Conservation (phyloP, 2,329 filamentous ascomycete genomes). For the Hymenoscyphus fraxineus region DNA sequence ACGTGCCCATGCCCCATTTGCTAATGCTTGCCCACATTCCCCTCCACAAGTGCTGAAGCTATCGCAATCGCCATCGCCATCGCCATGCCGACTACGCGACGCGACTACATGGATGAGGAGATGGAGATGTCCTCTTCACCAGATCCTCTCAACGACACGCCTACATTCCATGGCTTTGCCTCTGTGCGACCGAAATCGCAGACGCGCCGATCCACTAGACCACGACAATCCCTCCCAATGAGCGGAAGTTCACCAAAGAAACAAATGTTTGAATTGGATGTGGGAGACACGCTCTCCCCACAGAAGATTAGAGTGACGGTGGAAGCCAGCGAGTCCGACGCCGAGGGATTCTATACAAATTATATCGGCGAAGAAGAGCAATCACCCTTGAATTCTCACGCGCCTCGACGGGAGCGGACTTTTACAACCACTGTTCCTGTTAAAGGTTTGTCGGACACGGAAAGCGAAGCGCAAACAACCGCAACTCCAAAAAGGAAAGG, state of each 20-base stretch:
- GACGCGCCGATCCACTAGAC: slow-evolving; percentile 24
- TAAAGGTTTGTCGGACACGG: slow-evolving; percentile 34
- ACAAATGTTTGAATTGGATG: slow-evolving; percentile 35
- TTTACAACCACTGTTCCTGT: slow-evolving; percentile 34
- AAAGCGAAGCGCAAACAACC: slow-evolving; percentile 19
- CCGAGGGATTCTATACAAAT: slow-evolving; percentile 24
- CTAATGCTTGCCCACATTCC: neutral
- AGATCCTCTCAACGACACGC: slow-evolving; percentile 35
- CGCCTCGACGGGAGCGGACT: slow-evolving; percentile 26
- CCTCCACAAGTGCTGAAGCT: neutral
- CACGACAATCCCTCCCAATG: slow-evolving; percentile 25
- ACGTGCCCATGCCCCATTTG: neutral
- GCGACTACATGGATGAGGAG: slow-evolving; percentile 16
- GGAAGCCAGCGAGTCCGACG: slow-evolving; percentile 32
- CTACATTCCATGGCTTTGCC: slow-evolving; percentile 23
- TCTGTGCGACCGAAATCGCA: slow-evolving; percentile 21
- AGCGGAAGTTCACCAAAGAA: slow-evolving; percentile 34
- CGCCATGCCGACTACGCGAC: slow-evolving; percentile 3
- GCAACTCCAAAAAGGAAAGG: slow-evolving; percentile 40
- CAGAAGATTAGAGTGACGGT: slow-evolving; percentile 36
- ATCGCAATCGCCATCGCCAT: neutral
- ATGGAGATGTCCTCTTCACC: slow-evolving; percentile 31
- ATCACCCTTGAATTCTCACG: slow-evolving; percentile 23
- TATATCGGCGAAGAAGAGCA: slow-evolving; percentile 12
- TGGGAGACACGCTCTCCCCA: slow-evolving; percentile 34